A percentile compares a stretch with the other conserved stretches of the same genome.
phyloP scores from a whole-genome alignment of 306 rosid species.

The Oemleria cerasiformis region DNA sequence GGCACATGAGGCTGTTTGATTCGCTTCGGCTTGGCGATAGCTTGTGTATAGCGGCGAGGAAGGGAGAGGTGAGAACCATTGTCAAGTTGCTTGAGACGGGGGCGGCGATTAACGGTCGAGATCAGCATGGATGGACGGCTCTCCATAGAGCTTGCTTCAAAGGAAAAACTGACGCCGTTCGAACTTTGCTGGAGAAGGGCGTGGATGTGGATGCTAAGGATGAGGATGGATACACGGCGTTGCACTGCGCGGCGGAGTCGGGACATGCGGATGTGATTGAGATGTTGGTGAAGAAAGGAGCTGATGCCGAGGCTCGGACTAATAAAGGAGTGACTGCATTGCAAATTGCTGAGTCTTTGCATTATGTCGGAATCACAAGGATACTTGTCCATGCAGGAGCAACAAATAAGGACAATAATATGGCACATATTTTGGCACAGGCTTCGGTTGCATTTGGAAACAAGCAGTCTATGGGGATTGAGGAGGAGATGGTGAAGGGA shows the following conservation, averaged over 20 bases:
- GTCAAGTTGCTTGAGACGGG: constrained; percentile 53
- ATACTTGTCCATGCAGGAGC: constrained; percentile 60
- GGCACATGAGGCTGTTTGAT: constrained; percentile 56
- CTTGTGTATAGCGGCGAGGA: constrained; percentile 55
- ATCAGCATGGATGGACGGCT: constrained; percentile 81
- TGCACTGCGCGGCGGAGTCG: constrained; percentile 69
- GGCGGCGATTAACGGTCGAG: constrained; percentile 58
- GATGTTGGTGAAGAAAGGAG: constrained; percentile 72
- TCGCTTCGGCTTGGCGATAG: constrained; percentile 60
- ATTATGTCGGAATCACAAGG: constrained; percentile 62
- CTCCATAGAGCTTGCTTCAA: constrained; percentile 76
- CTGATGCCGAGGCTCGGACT: constrained; percentile 61
- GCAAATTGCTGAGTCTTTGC: constrained; percentile 65
- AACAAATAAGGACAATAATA: constrained; percentile 23
- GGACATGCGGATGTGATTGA: constrained; percentile 64
- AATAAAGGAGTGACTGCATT: constrained; percentile 65
- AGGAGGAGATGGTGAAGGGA: constrained; percentile 13
- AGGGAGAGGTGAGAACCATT: constrained; percentile 62
- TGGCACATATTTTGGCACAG: background rate
- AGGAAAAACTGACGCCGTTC: constrained; percentile 46
- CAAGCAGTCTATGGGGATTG: constrained; percentile 15
- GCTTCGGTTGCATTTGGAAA: constrained; percentile 19
- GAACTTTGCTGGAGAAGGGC: constrained; percentile 55
- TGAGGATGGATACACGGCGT: constrained; percentile 77
- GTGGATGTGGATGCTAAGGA: constrained; percentile 62